These are phyloP conservation scores for Russula sp. DNA, from an alignment of 768 basidiomycete species.

Conservation along the genomic window DNA sequence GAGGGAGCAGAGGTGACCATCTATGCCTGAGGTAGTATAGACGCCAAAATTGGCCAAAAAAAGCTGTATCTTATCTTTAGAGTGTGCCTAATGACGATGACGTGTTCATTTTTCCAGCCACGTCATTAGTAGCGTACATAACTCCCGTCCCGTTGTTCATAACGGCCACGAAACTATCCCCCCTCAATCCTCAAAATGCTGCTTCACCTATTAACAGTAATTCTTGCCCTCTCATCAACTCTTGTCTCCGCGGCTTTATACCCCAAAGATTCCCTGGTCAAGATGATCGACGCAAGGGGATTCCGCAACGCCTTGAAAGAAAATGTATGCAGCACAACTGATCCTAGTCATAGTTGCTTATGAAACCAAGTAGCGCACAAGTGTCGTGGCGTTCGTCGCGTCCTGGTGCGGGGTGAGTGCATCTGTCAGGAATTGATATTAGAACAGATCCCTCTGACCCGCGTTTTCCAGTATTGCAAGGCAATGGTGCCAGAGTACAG, in stretches of 20 bases:
- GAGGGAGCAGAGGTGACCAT: no score
- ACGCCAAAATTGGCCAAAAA: no score
- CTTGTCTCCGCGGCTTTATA: slow-evolving; percentile 46
- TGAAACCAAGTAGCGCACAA: slow-evolving; percentile 46
- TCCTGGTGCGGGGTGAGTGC: slow-evolving; percentile 82
- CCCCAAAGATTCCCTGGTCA: slow-evolving; percentile 43
- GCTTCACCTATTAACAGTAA: slow-evolving; percentile 29
- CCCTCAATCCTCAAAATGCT: not conserved
- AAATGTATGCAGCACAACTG: slow-evolving; percentile 48
- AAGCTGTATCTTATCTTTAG: no score
- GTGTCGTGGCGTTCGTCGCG: slow-evolving; percentile 86
- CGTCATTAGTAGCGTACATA: no score
- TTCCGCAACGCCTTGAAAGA: slow-evolving; percentile 68
- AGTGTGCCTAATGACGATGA: no score
- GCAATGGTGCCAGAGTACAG: slow-evolving; percentile 77
- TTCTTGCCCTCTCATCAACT: slow-evolving; percentile 37
- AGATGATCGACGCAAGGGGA: slow-evolving; percentile 60
- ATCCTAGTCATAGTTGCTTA: not conserved
- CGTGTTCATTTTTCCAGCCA: no score
- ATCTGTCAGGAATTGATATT: not conserved
- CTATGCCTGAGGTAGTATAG: no score
- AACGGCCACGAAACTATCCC: not conserved
- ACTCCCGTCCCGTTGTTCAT: no score
- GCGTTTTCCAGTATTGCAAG: slow-evolving; percentile 64
- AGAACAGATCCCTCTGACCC: not conserved